Base-by-base conservation (phyloP, 2,329 filamentous ascomycete genomes). In the Phialophora tarda region DNA sequence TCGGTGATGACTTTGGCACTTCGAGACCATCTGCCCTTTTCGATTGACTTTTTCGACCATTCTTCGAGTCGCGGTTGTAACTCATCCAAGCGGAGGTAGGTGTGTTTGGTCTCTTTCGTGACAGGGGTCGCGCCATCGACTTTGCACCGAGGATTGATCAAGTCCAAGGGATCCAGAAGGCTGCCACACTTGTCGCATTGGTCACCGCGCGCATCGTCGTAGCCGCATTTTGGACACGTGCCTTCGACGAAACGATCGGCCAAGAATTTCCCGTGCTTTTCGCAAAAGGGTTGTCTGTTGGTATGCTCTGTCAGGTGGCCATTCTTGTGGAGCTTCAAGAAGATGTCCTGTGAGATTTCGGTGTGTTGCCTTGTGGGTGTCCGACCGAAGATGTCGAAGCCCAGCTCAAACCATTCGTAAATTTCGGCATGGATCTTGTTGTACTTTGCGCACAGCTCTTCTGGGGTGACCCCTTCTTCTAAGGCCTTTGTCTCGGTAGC, bases 381-480 rank as follows among this genome's bases (percentile, higher is more conserved):
- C 66, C 93, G 90, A 69, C 93, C 95, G 77, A 98, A 99, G 79
- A 93, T 89, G 80, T 98, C 94, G 77, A 98, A 98, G 65, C 86
- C 89, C 75, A 98, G 94, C 76, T 93, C 88, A 82, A 99, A 99
- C 92, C 94, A 97, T 78, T 96, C 87, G 79, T 98, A 98, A 71
- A 97, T 90, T 57, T 91, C 91, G 74, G 92, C 88, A 81, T 97
- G 94, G 66, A 96, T 88, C 74, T 88, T 88, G 81, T 96, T 91
- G 83, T 96, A 97, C 82, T 97, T 96, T 79, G 91, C 88, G 82
- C 94, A 97, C 12, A 98, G 87, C 76, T 93, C 86, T 74, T 91
- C 85, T 24, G 94, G 93, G 12, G 89, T 92, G 70, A 93, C 83
- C 14, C 90, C 89, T 77, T 95, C 92, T 77, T 96, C 92, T 48